Conservation (phyloP, 2,329 filamentous ascomycete genomes). For the Pseudocercospora fuligena region DNA sequence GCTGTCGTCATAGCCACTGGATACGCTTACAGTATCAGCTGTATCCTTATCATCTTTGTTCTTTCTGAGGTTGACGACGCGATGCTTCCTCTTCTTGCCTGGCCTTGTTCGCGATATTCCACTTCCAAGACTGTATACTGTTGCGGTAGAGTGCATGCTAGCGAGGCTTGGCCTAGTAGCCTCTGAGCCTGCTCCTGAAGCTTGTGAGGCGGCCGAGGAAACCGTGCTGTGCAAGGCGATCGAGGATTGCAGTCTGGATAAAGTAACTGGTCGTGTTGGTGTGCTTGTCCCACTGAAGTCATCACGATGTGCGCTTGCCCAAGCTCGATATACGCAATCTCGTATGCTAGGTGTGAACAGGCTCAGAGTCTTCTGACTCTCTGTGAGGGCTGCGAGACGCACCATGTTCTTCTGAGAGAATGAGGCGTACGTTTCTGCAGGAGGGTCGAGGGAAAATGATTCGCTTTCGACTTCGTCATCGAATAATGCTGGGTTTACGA, state of each 20-base stretch:
- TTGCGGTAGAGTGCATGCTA: slow-evolving; percentile 62
- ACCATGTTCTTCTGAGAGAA: slow-evolving; percentile 96
- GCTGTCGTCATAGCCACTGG: slow-evolving; percentile 48
- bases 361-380: slow-evolving; percentile 88
- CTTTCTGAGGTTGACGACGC: slow-evolving; percentile 79
- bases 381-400: slow-evolving; percentile 78
- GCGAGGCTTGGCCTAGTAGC: slow-evolving; percentile 71
- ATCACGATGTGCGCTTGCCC: slow-evolving; percentile 78
- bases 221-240: slow-evolving; percentile 62
- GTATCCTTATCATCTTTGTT: slow-evolving; percentile 57
- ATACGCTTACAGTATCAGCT: slow-evolving; percentile 46
- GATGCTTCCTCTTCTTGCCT: slow-evolving; percentile 78
- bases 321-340: slow-evolving; percentile 89
- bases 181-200: slow-evolving; percentile 67
- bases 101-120: slow-evolving; percentile 64
- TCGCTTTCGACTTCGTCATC: slow-evolving; percentile 70
- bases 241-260: slow-evolving; percentile 54
- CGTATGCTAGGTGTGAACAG: slow-evolving; percentile 89
- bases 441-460: slow-evolving; percentile 76
- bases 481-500: slow-evolving; percentile 66
- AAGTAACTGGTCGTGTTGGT: slow-evolving; percentile 48
- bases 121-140: slow-evolving; percentile 60
- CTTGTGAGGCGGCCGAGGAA: slow-evolving; percentile 59
- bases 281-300: slow-evolving; percentile 55
- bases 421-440: slow-evolving; percentile 80